phyloP scores from a whole-genome alignment of 768 basidiomycete species.

The Mycena pura region DNA sequence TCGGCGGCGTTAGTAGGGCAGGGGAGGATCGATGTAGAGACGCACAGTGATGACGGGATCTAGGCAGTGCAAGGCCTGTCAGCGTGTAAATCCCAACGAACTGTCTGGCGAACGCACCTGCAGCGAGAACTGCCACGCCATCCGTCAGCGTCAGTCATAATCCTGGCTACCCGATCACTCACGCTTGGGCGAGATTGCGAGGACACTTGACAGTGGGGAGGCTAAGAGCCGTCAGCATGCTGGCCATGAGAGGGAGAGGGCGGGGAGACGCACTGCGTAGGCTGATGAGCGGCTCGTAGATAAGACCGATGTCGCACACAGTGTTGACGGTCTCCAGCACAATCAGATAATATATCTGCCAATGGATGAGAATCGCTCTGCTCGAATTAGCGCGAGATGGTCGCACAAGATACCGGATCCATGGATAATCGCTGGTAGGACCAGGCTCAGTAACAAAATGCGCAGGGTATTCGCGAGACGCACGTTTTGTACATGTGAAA shows the following conservation, averaged over 20 bases:
- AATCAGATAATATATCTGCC: constrained; percentile 25
- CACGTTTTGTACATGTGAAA: constrained; percentile 25
- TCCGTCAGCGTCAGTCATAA: background rate
- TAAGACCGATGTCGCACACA: constrained; percentile 14
- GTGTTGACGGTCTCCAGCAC: constrained; percentile 22
- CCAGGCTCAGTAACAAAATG: background rate
- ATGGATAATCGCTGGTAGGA: constrained; percentile 6
- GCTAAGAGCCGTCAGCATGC: background rate
- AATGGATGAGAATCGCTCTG: too few relatives aligned
- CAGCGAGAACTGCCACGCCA: constrained; percentile 2
- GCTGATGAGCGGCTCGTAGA: constrained; percentile 23
- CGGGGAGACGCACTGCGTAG: constrained; percentile 5
- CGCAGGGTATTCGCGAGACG: background rate
- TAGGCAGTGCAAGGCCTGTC: background rate
- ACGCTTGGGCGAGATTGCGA: background rate
- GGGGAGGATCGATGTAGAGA: too few relatives aligned
- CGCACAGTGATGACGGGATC: constrained; percentile 26
- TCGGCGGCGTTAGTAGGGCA: background rate
- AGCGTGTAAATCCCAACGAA: too few relatives aligned
- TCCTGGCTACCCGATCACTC: background rate
- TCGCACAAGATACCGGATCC: constrained; percentile 17
- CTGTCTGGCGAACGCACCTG: too few relatives aligned
- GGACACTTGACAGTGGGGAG: background rate
- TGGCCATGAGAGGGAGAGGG: background rate
- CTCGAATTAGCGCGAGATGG: background rate